phyloP scores from a whole-genome alignment of 441 rosid species.

The Omphalea diandra region DNA sequence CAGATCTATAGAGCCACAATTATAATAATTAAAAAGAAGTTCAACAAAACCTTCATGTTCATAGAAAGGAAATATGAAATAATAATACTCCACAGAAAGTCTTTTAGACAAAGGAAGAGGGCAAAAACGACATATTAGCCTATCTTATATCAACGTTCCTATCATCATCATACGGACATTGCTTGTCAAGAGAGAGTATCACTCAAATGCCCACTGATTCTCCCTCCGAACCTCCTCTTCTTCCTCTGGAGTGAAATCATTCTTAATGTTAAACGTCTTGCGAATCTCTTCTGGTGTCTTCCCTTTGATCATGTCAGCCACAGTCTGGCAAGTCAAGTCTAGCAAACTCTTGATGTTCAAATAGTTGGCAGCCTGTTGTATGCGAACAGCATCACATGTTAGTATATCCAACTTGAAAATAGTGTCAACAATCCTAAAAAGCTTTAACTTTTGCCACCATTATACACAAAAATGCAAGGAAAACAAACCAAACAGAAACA shows the following conservation, averaged over 20 bases:
- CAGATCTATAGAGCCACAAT: no score
- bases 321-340: conserved; percentile 48
- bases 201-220: conserved; percentile 51
- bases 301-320: conserved; percentile 49
- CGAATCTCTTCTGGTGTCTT: conserved; percentile 46
- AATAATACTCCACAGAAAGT: no score
- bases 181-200: no score
- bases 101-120: no score
- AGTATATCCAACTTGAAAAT: not conserved
- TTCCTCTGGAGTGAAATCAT: not conserved
- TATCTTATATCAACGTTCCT: no score
- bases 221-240: conserved; percentile 38
- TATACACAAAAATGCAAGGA: not conserved
- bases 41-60: no score
- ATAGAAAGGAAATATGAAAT: no score
- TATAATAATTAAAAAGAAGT: no score
- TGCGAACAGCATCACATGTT: not conserved
- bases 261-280: conserved; percentile 27
- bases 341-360: conserved; percentile 40
- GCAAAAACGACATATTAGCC: no score
- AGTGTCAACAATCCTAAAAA: not conserved
- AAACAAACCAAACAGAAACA: not conserved
- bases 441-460: no score
- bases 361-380: conserved; percentile 53
- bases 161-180: no score